Evolutionary conservation across 257 asterid species (phyloP), one percentile per base, ranked within the genome.

Genomic region (Nicotiana otophora): DNA sequence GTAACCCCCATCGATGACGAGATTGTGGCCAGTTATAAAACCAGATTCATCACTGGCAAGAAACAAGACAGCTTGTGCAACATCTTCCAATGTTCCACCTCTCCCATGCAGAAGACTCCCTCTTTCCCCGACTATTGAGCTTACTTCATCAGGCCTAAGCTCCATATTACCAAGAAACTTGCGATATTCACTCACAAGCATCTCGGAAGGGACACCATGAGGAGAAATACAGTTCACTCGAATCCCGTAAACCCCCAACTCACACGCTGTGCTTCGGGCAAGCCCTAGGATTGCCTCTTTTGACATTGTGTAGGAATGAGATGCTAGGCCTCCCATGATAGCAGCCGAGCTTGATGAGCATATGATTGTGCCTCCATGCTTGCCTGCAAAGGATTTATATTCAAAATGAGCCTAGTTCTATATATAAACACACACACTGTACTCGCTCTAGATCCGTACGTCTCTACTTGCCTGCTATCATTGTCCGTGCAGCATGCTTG

Each of bases 151-250:
- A 46, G 79, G 36, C 8, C 58, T 72, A 17, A 72, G 55, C 19
- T 72, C 60, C 33, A 8, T 72, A 14, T 72, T 72, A 72, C 79
- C 79, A 72, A 72, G 79, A 72, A 46, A 72, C 79, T 72, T 72
- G 19, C 51, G n/a, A 72, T 11, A 72, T 30, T 46, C 79, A 72
- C 12, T 72, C 39, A 72, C 61, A 72, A 72, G 79, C 79, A 72
- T 72, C 60, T 72, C 61, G 5, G 79, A 72, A 72, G 79, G 61
- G 57, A 72, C 79, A 72, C 79, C 79, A 72, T 72, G 79, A 46
- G 79, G 79, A 46, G 79, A 72, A 46, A 72, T 46, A 46, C 79
- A 46, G 1, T 72, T 72, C 0, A 72, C 79, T 46, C 79, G 79
- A 72, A 72, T 72, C 1, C 79, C 79, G 19, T 72, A 34, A 72